Evolutionary conservation across 495 filamentous ascomycete species (phyloP).

Genomic region (Cudoniella acicularis): DNA sequence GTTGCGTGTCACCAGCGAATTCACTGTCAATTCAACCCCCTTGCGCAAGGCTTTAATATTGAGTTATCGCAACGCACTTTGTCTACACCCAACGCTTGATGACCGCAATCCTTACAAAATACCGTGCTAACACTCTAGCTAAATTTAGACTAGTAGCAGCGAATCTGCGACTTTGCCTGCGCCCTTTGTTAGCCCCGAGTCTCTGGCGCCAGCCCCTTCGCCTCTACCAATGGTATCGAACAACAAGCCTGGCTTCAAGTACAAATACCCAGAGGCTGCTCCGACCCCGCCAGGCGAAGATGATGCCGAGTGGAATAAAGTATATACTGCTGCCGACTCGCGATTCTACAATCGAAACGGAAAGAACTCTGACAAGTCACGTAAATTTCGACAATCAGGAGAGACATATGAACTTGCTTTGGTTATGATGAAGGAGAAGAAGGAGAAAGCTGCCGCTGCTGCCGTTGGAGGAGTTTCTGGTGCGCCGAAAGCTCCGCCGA

Average conservation of each 20-base stretch:
- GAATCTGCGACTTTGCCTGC: not conserved
- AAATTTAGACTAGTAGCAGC: no score
- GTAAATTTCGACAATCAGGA: constrained; percentile 14
- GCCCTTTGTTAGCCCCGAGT: not conserved
- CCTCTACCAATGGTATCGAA: not conserved
- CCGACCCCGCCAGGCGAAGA: constrained; percentile 23
- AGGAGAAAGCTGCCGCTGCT: constrained; percentile 1
- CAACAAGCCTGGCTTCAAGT: constrained; percentile 19
- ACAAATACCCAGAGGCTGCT: constrained; percentile 22
- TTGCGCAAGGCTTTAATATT: no score
- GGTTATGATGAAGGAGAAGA: constrained; percentile 17
- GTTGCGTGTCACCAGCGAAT: no score
- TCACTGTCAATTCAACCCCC: no score
- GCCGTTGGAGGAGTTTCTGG: no score
- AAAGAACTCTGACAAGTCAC: constrained; percentile 18
- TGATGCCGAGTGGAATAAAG: constrained; percentile 22
- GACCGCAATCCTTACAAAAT: no score
- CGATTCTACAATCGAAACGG: constrained; percentile 20
- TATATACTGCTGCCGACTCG: constrained; percentile 23
- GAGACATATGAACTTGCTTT: constrained; percentile 19
- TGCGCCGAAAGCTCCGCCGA: constrained; percentile 7
- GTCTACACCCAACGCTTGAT: no score
- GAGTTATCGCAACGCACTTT: not conserved
- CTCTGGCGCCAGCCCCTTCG: not conserved
- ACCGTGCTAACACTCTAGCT: no score